These are phyloP conservation scores for Rhizopogon sp. DNA, from an alignment of 768 basidiomycete genomes.

Conservation along the genomic window DNA sequence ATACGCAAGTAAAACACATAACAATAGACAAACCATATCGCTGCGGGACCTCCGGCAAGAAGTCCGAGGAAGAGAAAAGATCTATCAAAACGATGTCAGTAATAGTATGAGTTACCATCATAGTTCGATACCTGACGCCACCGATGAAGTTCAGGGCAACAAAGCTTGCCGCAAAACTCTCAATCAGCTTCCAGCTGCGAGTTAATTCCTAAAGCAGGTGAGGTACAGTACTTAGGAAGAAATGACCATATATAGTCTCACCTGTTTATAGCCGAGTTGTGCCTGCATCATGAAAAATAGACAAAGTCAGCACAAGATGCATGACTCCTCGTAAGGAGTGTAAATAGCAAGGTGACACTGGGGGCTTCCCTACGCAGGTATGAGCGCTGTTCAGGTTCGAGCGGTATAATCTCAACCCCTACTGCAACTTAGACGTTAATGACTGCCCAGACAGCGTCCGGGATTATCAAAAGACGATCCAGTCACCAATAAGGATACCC, in stretches of 20 bases:
- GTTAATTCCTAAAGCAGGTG: conserved; percentile 62
- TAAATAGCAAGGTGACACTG: conserved; percentile 52
- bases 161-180: conserved; percentile 86
- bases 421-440: conserved; percentile 26
- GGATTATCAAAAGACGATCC: conserved; percentile 13
- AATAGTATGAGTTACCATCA: background rate
- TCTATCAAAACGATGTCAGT: conserved; percentile 28
- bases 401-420: conserved; percentile 96
- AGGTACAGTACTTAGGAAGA: background rate
- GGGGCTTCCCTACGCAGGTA: conserved; percentile 98
- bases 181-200: conserved; percentile 76
- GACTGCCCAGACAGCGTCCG: conserved; percentile 11
- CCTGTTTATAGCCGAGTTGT: conserved; percentile 79
- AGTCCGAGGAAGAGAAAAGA: conserved; percentile 78
- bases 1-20: background rate
- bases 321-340: conserved; percentile 35
- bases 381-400: conserved; percentile 97
- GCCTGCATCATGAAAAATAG: conserved; percentile 38
- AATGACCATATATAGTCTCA: conserved; percentile 19
- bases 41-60: conserved; percentile 81
- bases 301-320: conserved; percentile 44
- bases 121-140: conserved; percentile 57
- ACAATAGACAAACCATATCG: conserved; percentile 56
- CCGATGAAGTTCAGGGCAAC: conserved; percentile 90
- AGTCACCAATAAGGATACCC: conserved; percentile 67